Base-by-base conservation (phyloP, 2,329 filamentous ascomycete species). In the Cercospora sp. region DNA sequence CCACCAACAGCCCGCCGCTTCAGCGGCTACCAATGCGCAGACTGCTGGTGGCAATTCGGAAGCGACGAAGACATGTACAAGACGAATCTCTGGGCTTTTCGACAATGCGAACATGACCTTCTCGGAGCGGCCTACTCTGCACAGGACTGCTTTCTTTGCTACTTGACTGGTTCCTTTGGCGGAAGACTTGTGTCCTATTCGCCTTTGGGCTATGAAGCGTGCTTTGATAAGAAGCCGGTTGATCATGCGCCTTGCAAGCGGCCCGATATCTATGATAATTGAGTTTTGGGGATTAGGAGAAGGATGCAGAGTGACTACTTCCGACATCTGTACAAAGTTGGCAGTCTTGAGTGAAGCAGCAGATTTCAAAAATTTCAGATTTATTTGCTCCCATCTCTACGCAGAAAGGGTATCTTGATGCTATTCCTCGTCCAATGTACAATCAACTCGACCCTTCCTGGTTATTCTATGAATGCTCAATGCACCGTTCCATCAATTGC, bases 381-480 rank as follows among this genome's bases (percentile, higher is more conserved):
- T 43, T n/a, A n/a, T 43, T 43, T 55, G 49, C 49, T 55, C 49
- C 49, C 24, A 28, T 28, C 24, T 55, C 37, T 55, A 55, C 49
- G 24, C 49, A 28, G 49, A 55, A 55, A 55, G 49, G 49, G 49
- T 55, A 55, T 55, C 49, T 55, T 55, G 49, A 30, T 30, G 49
- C 49, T 55, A 55, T 26, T 55, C 49, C 24, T 55, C 24, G 4
- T n/a, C 49, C 24, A 55, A 55, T 55, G 49, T 55, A 55, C 49
- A 55, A 26, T 8, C 13, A 55, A 55, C 5, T 55, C 49, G 16
- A n/a, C 49, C 8, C 45, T 49, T 24, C 45, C 9, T 49, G 18
- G 13, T 10, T 3, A 13, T 49, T 24, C 45, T 24, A 49, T 49
- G 21, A 28, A 55, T 55, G 49, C 49, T 55, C 49, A 30, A 55